Conservation (phyloP, 1,284 basidiomycete genomes). For the Ceratobasidium sp. region DNA sequence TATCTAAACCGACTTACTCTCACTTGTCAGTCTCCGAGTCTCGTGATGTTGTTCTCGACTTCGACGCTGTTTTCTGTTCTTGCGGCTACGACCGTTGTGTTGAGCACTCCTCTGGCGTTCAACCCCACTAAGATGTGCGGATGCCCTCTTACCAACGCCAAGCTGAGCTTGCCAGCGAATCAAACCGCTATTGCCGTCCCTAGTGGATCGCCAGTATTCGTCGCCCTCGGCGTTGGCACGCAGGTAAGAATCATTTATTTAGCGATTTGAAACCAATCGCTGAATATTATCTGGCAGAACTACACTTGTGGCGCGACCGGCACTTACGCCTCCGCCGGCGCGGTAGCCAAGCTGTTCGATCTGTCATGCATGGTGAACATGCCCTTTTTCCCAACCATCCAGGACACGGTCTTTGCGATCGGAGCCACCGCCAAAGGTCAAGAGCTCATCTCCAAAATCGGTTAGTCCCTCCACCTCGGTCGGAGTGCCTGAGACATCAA, state of each 20-base stretch:
- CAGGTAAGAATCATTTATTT: slow-evolving; percentile 17
- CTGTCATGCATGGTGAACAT: slow-evolving; percentile 14
- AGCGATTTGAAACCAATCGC: neutral
- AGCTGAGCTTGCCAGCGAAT: neutral
- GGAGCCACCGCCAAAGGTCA: slow-evolving; percentile 1
- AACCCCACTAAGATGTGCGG: neutral
- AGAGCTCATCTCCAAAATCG: slow-evolving; percentile 16
- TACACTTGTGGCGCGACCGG: slow-evolving; percentile 35
- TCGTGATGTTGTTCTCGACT: slow-evolving; percentile 31
- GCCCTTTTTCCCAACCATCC: slow-evolving; percentile 1
- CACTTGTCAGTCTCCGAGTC: neutral
- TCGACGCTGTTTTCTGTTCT: slow-evolving; percentile 11
- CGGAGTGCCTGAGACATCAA: too few relatives aligned
- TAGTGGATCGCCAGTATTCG: neutral
- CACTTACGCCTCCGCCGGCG: slow-evolving; percentile 21
- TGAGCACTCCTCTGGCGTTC: neutral
- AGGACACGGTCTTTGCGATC: slow-evolving; percentile 10
- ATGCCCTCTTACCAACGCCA: slow-evolving; percentile 10
- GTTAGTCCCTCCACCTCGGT: neutral
- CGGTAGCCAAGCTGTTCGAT: slow-evolving; percentile 38
- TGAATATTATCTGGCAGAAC: slow-evolving; percentile 6
- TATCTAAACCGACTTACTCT: neutral
- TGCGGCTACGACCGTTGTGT: neutral
- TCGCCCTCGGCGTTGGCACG: slow-evolving; percentile 19
- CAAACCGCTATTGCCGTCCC: slow-evolving; percentile 10